Evolutionary conservation across 73 alveolate genomes (phyloP), one percentile per base, ranked within the genome.

Genomic region (Paramecium bursaria): DNA sequence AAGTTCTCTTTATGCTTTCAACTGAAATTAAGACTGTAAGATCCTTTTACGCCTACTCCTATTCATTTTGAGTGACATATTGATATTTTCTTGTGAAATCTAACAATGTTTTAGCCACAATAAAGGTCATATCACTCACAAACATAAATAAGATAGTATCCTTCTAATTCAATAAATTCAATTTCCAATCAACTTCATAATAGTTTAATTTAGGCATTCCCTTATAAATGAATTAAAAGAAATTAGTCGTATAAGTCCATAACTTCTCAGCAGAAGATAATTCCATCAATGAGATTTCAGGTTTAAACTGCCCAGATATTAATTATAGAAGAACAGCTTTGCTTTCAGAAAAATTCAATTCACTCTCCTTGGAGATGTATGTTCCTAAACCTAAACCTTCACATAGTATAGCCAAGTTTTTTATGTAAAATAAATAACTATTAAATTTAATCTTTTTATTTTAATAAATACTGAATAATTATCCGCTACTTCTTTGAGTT

Each of bases 111-210:
- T 67, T 67, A 1, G 82, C 82, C 19, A 67, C 82, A 39, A 67
- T 67, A 35, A 67, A 67, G 44, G 82, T 67, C 82, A 67, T 67
- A 13, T 67, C 82, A 21, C 44, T 67, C 33, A 67, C 82, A 67
- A 67, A 67, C 11, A 39, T 39, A 42, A 67, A 67, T 0, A 67
- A 26, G 60, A 67, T 67, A 19, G 44, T 9, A 67, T 67, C 44
- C 39, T 67, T 67, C 44, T 67, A 14, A 67, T 67, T 67, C 82
- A 67, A 39, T 25, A 67, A 47, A 42, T 67, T 67, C 19, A 39
- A 25, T 23, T 67, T 67, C 82, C 82, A 67, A 67, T 67, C 82
- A 67, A 67, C 55, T 67, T 67, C 82, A 67, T 67, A 67, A 21
- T n/a, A 67, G 44, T 67, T 67, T 3, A 67, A 21, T 67, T 67